Evolutionary conservation across 1,139 yeast genomes (phyloP).

Genomic region (Debaryomyces coudertii): DNA sequence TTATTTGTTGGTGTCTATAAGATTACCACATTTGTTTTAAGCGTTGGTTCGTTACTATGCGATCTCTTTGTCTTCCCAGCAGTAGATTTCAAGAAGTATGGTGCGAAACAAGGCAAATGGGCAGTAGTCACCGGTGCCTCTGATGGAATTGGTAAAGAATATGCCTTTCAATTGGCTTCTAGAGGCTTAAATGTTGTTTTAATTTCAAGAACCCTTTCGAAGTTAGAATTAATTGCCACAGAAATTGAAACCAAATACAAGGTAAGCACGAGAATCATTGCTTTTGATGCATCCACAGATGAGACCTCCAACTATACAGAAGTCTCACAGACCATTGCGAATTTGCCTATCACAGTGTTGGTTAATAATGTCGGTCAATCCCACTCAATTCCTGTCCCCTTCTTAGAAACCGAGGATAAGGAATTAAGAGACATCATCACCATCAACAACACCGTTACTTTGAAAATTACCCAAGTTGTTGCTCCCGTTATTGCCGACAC

Average conservation of each 20-base stretch:
- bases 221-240: constrained; percentile 66
- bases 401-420: constrained; percentile 70
- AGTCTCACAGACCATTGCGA: constrained; percentile 52
- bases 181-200: constrained; percentile 82
- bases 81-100: constrained; percentile 67
- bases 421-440: constrained; percentile 82
- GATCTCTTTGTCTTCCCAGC: constrained; percentile 70
- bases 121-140: constrained; percentile 97
- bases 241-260: constrained; percentile 64
- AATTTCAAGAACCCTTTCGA: constrained; percentile 81
- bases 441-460: constrained; percentile 82
- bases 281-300: constrained; percentile 77
- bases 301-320: constrained; percentile 53
- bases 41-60: constrained; percentile 45
- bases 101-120: constrained; percentile 68
- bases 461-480: constrained; percentile 77
- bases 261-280: constrained; percentile 66
- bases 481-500: constrained; percentile 68
- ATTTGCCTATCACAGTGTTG: constrained; percentile 68
- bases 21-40: constrained; percentile 41
- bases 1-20: constrained; percentile 58
- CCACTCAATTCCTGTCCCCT: constrained; percentile 94
- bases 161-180: constrained; percentile 79
- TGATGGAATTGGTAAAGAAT: constrained; percentile 97
- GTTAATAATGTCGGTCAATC: constrained; percentile 94